Evolutionary conservation across 306 rosid genomes (phyloP).

Genomic region (Acacia melanoxylon): DNA sequence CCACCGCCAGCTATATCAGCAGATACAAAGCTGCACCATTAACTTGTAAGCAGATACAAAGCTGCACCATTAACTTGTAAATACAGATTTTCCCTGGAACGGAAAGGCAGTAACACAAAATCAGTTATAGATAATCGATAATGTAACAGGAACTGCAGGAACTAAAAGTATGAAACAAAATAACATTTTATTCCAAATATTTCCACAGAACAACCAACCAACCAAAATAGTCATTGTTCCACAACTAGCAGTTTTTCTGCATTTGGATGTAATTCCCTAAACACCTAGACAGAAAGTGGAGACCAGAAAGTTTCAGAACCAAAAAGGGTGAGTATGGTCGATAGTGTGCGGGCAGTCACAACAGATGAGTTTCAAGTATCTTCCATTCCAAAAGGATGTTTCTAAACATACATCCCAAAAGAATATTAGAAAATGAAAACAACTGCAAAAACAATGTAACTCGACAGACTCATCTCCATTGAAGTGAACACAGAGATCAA

Average conservation of each 20-base stretch:
- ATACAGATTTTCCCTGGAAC: slow-evolving; percentile 24
- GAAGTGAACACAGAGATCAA: slow-evolving; percentile 24
- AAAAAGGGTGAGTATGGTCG: neutral
- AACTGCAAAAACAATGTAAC: slow-evolving; percentile 5
- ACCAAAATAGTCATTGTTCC: neutral
- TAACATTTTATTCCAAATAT: neutral
- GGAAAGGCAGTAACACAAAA: slow-evolving; percentile 11
- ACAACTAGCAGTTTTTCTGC: neutral
- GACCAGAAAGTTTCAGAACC: neutral
- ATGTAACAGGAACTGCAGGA: slow-evolving; percentile 2
- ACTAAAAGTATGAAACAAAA: neutral
- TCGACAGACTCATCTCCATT: neutral
- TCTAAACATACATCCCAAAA: neutral
- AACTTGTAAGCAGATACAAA: neutral
- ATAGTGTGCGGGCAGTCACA: neutral
- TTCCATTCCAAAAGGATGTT: neutral
- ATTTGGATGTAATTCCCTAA: slow-evolving; percentile 11
- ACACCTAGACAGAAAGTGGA: neutral
- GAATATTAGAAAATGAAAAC: neutral
- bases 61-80: slow-evolving; percentile 15
- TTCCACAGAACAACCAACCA: neutral
- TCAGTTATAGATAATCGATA: slow-evolving; percentile 28
- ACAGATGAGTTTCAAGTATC: neutral
- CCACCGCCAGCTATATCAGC: neutral
- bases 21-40: slow-evolving; percentile 5